Base-by-base conservation (phyloP, 495 filamentous ascomycete species). In the Glonium stellatum region DNA sequence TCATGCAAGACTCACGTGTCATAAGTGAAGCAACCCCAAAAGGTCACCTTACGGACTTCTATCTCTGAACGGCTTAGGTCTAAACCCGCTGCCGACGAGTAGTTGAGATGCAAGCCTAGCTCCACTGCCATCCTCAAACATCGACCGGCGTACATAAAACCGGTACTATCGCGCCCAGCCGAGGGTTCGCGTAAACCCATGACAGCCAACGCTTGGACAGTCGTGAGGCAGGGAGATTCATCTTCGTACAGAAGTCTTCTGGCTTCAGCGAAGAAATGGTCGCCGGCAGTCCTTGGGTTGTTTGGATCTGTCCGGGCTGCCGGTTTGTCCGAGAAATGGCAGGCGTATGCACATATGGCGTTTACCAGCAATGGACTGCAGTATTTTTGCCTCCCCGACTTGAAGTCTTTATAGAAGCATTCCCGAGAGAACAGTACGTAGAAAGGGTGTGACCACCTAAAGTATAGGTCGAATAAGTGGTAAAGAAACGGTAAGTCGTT, bases 381-480 rank as follows among this genome's bases (percentile, higher is more conserved):
- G 67, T 86, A 88, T 42, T 83, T 78, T 49, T 75, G 63, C 50
- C 79, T 68, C 13, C 82, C 79, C 15, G 67, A 70, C 6, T 67
- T 63, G 64, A 88, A 84, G 67, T 90, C 88, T 25, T 79, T 72
- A 56, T 87, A 71, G 66, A 95, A 92, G 55, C 87, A 79, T 50
- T 84, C 82, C 54, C 89, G 85, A 57, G 83, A 84, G 41, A 95
- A 79, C 3, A 87, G 78, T 8, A 84, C 81, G 66, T 87, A 84
- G 55, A 83, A 87, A 1, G 87, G 86, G 62, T 92, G 87, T 65
- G 87, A 84, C 89, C 89, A 93, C 66, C 80, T 82, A 59, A 95
- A 92, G 71, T 89, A 92, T 15, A 92, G 72, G 15, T 82, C 75
- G 41, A 88, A 73, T 22, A 88, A 76, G 61, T 88, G 84, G 55